Percentiles rank a stretch among this genome's conserved stretches.
phyloP scores from a whole-genome alignment of 2,329 filamentous ascomycete species.

The Venturia asperata region DNA sequence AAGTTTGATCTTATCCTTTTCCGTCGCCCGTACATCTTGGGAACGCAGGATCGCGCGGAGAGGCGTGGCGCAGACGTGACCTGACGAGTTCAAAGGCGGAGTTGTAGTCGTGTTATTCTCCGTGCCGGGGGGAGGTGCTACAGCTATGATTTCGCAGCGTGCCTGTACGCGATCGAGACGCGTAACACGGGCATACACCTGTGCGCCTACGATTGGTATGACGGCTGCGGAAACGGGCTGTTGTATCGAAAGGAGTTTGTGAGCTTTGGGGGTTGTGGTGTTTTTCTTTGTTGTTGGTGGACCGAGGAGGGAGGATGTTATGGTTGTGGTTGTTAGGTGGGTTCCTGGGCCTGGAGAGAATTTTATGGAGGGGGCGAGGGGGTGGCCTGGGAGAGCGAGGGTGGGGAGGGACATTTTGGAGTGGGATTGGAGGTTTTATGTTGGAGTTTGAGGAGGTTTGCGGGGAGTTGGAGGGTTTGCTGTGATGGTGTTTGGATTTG shows the following conservation, averaged over 20 bases:
- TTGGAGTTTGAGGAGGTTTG: no score
- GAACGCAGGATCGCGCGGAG: conserved; percentile 76
- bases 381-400: conserved; percentile 63
- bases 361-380: conserved; percentile 60
- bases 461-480: not conserved
- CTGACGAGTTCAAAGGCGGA: not conserved
- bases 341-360: conserved; percentile 75
- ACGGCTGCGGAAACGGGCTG: conserved; percentile 26
- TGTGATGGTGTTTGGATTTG: not conserved
- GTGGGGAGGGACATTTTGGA: conserved; percentile 13
- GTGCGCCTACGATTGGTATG: conserved; percentile 70
- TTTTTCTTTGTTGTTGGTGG: conserved; percentile 38
- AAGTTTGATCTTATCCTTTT: conserved; percentile 91
- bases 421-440: no score
- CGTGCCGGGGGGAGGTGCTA: conserved; percentile 41
- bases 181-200: conserved; percentile 77
- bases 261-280: conserved; percentile 55
- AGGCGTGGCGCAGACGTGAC: conserved; percentile 28
- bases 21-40: conserved; percentile 89
- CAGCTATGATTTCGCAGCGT: conserved; percentile 76
- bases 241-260: conserved; percentile 31
- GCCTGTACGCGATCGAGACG: conserved; percentile 81
- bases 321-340: conserved; percentile 61
- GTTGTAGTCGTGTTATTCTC: no score
- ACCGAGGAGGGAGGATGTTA: conserved; percentile 79